These are phyloP conservation scores for Exophiala xenobiotica DNA, from an alignment of 2,329 filamentous ascomycete genomes.

Conservation along the genomic window DNA sequence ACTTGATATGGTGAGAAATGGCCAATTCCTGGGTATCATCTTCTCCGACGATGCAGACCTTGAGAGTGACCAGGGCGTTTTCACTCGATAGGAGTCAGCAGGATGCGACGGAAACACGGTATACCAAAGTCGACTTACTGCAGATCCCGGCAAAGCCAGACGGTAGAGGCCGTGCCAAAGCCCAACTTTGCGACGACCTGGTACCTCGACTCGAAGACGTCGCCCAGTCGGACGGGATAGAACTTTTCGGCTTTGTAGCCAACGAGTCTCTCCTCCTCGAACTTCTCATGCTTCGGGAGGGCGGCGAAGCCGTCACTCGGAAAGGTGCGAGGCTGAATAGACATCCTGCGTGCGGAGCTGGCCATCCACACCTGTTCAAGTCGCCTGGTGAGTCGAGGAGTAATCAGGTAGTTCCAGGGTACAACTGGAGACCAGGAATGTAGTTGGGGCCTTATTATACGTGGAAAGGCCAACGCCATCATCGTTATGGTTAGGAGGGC, in stretches of 20 bases:
- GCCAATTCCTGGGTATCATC: conserved; percentile 28
- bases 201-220: conserved; percentile 45
- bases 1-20: conserved; percentile 26
- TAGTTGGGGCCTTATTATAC: too few species aligned
- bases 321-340: too few species aligned
- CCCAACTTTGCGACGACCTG: conserved; percentile 48
- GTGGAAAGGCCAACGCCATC: too few species aligned
- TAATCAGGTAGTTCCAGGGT: too few species aligned
- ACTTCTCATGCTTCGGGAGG: too few species aligned
- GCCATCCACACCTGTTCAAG: too few species aligned
- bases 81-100: conserved; percentile 15
- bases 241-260: conserved; percentile 29
- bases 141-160: conserved; percentile 45
- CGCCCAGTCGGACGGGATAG: conserved; percentile 45
- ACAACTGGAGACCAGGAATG: too few species aligned
- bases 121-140: conserved; percentile 32
- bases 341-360: too few species aligned
- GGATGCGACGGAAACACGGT: conserved; percentile 35
- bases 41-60: conserved; percentile 17
- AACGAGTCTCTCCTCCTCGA: conserved; percentile 26
- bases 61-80: conserved; percentile 22
- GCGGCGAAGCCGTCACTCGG: too few species aligned
- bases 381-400: too few species aligned
- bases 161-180: conserved; percentile 46
- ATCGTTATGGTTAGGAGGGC: too few species aligned